Evolutionary conservation across 2,329 filamentous ascomycete species (phyloP).

Genomic region (Aspergillus piperis): DNA sequence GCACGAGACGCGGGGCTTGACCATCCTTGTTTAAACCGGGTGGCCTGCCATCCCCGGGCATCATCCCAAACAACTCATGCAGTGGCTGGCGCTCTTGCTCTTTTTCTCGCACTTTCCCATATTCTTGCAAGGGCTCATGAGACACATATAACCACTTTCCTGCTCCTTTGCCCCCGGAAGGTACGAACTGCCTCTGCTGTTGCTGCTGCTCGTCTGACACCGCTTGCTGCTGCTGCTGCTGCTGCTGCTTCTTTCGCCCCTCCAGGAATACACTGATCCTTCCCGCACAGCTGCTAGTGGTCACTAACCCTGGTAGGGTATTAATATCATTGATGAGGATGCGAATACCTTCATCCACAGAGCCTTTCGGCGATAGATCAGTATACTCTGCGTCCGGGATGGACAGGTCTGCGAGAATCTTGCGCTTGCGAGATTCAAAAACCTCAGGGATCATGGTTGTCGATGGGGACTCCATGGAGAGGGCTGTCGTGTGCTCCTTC

Average conservation of each 20-base stretch:
- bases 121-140: conserved; percentile 66
- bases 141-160: conserved; percentile 86
- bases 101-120: conserved; percentile 4
- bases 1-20: conserved; percentile 58
- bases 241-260: conserved; percentile 57
- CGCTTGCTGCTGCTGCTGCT: conserved; percentile 20
- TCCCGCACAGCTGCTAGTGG: conserved; percentile 90
- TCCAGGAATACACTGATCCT: conserved; percentile 86
- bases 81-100: conserved; percentile 33
- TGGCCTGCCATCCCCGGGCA: conserved; percentile 33
- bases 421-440: conserved; percentile 66
- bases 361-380: conserved; percentile 86
- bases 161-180: conserved; percentile 80
- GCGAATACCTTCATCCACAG: conserved; percentile 76
- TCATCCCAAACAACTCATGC: conserved; percentile 48
- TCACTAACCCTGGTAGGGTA: conserved; percentile 70
- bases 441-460: conserved; percentile 26
- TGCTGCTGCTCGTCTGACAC: conserved; percentile 17
- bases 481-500: conserved; percentile 1
- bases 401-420: conserved; percentile 70
- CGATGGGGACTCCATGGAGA: conserved; percentile 7
- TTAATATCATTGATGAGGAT: conserved; percentile 81
- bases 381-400: conserved; percentile 71
- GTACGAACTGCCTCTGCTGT: conserved; percentile 49
- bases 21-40: conserved; percentile 42